Base-by-base conservation (phyloP, 108 stramenopile species). In the Cyclotella baltica region DNA sequence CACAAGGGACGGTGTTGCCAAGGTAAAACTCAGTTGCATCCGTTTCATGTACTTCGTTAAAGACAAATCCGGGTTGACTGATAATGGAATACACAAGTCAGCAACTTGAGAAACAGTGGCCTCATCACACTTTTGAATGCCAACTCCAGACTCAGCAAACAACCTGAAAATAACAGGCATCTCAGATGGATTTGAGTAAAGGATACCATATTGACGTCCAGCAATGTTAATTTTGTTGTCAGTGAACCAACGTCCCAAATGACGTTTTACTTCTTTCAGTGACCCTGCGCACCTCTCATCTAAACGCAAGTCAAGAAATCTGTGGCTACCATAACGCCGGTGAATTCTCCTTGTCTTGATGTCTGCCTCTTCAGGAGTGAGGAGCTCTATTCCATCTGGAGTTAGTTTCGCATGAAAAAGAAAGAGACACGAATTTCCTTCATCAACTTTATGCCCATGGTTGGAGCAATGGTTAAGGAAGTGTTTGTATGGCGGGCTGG, bases 21-120 rank as follows among this genome's bases (percentile, higher is more conserved):
- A 34, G 13, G 82, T 76, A 63, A 83, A 83, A 9, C 28, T 55
- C 27, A 83, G 70, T 62, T 83, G 76, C 64, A 83, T 77, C 5
- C 82, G 25, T 36, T 83, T 83, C 47, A 83, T 55, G 19, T 71
- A 52, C 57, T 77, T 72, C 31, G 63, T 75, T 10, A 83, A 13
- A 2, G 75, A 52, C 4, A 83, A 22, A 2, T 25, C 48, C 0
- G 69, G 61, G 27, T 83, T 83, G 11, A 77, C 15, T 35, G 36
- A 35, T 33, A 1, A 25, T 8, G 82, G 82, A 37, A 83, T 72
- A 8, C 59, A 70, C 50, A 59, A 66, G 16, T 58, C 52, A 22
- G 51, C 33, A 8, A 83, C 76, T 55, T 72, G 22, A n/a, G 75
- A 25, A 2, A 47, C 82, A 16, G 40, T 48, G 29, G 72, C 11